Evolutionary conservation across 2,329 filamentous ascomycete genomes (phyloP).

Genomic region (Penicillium sp.): DNA sequence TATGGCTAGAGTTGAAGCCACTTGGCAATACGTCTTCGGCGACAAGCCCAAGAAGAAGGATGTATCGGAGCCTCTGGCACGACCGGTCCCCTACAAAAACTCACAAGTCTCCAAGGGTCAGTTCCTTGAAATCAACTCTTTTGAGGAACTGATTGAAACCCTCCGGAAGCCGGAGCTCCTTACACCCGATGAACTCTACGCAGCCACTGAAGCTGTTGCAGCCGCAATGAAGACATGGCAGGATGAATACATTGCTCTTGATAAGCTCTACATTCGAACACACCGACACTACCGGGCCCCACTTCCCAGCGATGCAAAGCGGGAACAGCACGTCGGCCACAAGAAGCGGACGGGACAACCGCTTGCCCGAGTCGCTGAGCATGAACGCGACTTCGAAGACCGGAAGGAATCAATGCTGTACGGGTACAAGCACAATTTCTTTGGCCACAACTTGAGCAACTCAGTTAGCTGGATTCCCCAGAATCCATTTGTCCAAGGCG

Average conservation of each 20-base stretch:
- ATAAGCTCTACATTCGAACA: slow-evolving; percentile 50
- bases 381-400: slow-evolving; percentile 51
- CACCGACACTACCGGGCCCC: slow-evolving; percentile 44
- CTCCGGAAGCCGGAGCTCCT: slow-evolving; percentile 42
- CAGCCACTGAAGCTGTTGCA: slow-evolving; percentile 56
- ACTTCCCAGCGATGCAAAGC: slow-evolving; percentile 38
- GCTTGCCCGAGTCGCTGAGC: slow-evolving; percentile 17
- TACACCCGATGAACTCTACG: slow-evolving; percentile 55
- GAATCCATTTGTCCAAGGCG: slow-evolving; percentile 57
- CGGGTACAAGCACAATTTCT: slow-evolving; percentile 58
- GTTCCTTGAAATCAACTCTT: slow-evolving; percentile 38
- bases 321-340: slow-evolving; percentile 13
- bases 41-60: slow-evolving; percentile 36
- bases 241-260: slow-evolving; percentile 57
- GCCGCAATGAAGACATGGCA: slow-evolving; percentile 56
- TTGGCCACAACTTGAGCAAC: slow-evolving; percentile 43
- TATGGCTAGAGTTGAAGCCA: slow-evolving; percentile 27
- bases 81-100: slow-evolving; percentile 38
- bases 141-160: slow-evolving; percentile 38
- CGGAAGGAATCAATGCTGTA: slow-evolving; percentile 63
- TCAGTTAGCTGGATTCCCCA: slow-evolving; percentile 35
- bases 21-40: slow-evolving; percentile 36
- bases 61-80: slow-evolving; percentile 20
- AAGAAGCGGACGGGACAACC: slow-evolving; percentile 22
- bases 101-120: slow-evolving; percentile 31